Evolutionary conservation across 495 filamentous ascomycete species (phyloP), one percentile per base, ranked within the genome.

Genomic region (Penicillium odoratum): DNA sequence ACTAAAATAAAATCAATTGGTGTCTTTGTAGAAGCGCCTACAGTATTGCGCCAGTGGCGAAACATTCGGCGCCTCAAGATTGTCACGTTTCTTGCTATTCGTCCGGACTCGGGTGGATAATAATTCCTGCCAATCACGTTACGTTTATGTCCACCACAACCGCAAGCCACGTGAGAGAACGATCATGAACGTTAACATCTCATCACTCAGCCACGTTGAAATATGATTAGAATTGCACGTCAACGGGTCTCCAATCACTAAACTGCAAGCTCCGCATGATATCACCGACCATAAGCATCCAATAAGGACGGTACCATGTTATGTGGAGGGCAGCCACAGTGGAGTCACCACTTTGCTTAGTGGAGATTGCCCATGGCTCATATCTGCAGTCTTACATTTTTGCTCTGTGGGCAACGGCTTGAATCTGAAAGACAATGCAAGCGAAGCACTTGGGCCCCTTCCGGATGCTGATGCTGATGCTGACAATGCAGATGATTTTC

Each of bases 241-340:
- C 5, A 15, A 47, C 44, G 11, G 13, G 44, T 13, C 33, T 36
- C 33, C 13, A 9, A 11, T 26, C 7, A 28, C 26, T 4, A 21
- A 28, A 11, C 33, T 9, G 11, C 15, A 40, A 40, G 18, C 49
- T 33, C 49, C 33, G 34, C 49, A 5, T 51, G 49, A 51, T 40
- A 3, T 25, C 11, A 47, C 21, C 21, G 15, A 1, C 18, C 21
- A 6, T 47, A 28, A 25, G 26, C 44, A 10, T 4, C 16, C 5
- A 44, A 16, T n/a, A 44, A 7, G 10, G 3, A n/a, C 40, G 6
- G 4, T 40, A n/a, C 38, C 38, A 40, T 16, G 38, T 28, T 28
- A 28, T 51, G 51, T 52, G 56, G 49, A 36, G 47, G 51, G 49
- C 40, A 66, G 59, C 63, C 59, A 62, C 60, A 63, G 63, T 66